Base-by-base conservation (phyloP, 495 filamentous ascomycete genomes). In the Aspergillus avenaceus region DNA sequence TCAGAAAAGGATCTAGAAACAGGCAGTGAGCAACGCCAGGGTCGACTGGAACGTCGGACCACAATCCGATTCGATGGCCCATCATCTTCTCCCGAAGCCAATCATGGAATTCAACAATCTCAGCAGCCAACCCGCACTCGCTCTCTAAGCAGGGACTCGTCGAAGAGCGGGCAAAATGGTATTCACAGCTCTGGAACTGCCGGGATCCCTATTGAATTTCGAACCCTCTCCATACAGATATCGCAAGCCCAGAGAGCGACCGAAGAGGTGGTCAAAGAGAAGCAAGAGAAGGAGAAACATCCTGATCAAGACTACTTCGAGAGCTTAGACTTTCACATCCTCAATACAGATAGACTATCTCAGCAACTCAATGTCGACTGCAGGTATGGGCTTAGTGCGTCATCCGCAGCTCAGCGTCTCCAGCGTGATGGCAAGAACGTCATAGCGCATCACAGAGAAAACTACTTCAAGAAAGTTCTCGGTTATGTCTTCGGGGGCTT, bases 401-500 rank as follows among this genome's bases (percentile, higher is more conserved):
- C 52, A 0, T 48, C 64, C 5, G 74, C 71, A 7, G 59, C 68
- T 6, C 67, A 69, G 3, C 72, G 74, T 28, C 65, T 80, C 8
- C 69, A 72, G 28, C 71, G 80, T 37, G 78, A 84, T 63, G 84
- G 84, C 4, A 73, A 66, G 38, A 90, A 90, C 53, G 69, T 76
- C 6, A 79, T 81, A 22, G 74, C 81, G 12, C 77, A 79, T 0
- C 79, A 81, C 25, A 64, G 77, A 1, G 83, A 83, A 12, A 79
- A 74, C 44, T 75, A 73, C 19, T 50, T 82, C 44, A 68, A 70
- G 34, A 79, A 81, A 53, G 75, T 79, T 19, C 69, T 88, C 6
- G 75, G 76, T 18, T 89, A 90, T 60, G 77, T 88, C 60, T 89
- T 87, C 60, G 82, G 80, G 43, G 87, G 86, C 8, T 89, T 89